A percentile compares a stretch with the other conserved stretches of the same genome.
Evolutionary conservation across 2,329 filamentous ascomycete genomes (phyloP).

Genomic region (Paracoccidioides lutzii): DNA sequence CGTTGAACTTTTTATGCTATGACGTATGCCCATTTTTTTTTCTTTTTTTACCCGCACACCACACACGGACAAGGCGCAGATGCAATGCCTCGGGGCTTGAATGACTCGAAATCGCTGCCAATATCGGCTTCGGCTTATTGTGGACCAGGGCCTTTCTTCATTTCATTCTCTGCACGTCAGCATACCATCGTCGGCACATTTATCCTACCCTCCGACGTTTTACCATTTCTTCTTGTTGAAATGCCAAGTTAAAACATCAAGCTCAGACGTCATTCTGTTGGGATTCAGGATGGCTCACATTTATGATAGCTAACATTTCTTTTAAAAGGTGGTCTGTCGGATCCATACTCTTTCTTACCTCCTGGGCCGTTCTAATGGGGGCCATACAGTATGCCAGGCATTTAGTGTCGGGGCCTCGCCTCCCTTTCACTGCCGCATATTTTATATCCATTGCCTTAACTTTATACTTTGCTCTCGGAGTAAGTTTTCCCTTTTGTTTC

Average conservation of each 20-base stretch:
- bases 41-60: neutral
- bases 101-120: neutral
- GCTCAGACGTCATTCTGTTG: neutral
- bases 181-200: neutral
- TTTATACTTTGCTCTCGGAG: slow-evolving; percentile 81
- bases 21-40: neutral
- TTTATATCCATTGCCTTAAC: slow-evolving; percentile 87
- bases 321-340: slow-evolving; percentile 78
- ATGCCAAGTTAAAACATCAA: neutral
- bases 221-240: neutral
- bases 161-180: neutral
- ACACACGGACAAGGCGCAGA: neutral
- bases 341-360: slow-evolving; percentile 76
- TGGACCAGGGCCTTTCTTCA: neutral
- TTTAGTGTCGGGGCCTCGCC: slow-evolving; percentile 65
- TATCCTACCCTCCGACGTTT: neutral
- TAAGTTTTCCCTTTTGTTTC: slow-evolving; percentile 41
- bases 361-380: slow-evolving; percentile 91
- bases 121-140: neutral
- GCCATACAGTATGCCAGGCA: slow-evolving; percentile 72
- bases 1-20: slow-evolving; percentile 11
- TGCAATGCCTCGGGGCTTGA: neutral
- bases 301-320: slow-evolving; percentile 10
- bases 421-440: slow-evolving; percentile 89
- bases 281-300: neutral